Percentiles rank a stretch among this genome's conserved stretches.
Evolutionary conservation across 805 yeast genomes (phyloP).

Genomic region (Candida sphagnicola): DNA sequence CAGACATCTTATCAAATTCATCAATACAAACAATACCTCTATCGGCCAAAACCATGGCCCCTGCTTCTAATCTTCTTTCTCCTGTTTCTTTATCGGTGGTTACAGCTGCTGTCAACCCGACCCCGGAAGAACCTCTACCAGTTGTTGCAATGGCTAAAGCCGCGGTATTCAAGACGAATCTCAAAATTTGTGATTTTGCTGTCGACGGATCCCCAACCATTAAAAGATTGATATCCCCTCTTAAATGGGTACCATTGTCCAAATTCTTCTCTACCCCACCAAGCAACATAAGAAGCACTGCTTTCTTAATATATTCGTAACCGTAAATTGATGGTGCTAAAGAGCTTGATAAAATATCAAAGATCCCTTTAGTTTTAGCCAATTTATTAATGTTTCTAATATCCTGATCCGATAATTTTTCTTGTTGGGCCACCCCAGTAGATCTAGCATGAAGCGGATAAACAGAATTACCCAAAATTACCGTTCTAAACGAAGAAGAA

Average conservation of each 20-base stretch:
- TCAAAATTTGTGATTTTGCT: constrained; percentile 91
- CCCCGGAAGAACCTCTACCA: constrained; percentile 99
- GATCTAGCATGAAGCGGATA: constrained; percentile 87
- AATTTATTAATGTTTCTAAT: constrained; percentile 81
- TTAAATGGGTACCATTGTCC: constrained; percentile 91
- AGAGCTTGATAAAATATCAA: constrained; percentile 76
- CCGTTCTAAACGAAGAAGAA: constrained; percentile 71
- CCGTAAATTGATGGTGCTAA: constrained; percentile 97
- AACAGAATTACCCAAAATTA: constrained; percentile 84
- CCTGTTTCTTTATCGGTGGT: constrained; percentile 96
- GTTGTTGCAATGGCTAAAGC: constrained; percentile 95
- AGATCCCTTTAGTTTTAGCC: constrained; percentile 65
- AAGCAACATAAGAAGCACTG: constrained; percentile 82
- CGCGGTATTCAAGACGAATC: constrained; percentile 94
- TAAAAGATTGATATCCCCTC: constrained; percentile 94
- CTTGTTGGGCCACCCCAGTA: constrained; percentile 71
- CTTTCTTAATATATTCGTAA: constrained; percentile 84
- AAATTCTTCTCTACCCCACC: constrained; percentile 95
- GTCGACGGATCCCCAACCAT: constrained; percentile 99
- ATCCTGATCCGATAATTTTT: constrained; percentile 71
- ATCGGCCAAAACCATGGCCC: constrained; percentile 99
- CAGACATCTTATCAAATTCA: constrained; percentile 98
- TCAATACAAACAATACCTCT: constrained; percentile 97
- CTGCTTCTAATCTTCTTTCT: constrained; percentile 93
- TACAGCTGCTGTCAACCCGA: constrained; percentile 98